A percentile compares a stretch with the other conserved stretches of the same genome.
phyloP scores from a whole-genome alignment of 2,329 filamentous ascomycete species.

The Penicillium nordicum region DNA sequence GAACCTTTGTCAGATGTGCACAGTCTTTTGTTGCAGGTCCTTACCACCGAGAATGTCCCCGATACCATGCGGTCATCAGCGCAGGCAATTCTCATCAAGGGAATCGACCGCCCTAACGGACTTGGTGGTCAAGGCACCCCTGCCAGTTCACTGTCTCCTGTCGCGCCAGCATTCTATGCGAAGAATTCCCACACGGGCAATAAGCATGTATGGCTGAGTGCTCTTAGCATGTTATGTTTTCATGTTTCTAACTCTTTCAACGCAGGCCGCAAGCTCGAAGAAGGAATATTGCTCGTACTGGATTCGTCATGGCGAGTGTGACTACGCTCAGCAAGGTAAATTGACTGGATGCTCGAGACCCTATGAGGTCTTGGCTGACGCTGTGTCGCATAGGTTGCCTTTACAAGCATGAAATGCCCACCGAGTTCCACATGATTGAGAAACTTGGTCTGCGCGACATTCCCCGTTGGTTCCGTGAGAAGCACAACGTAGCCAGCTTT shows the following conservation, averaged over 20 bases:
- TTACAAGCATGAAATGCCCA: conserved; percentile 88
- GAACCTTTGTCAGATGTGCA: conserved; percentile 16
- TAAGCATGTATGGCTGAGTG: not conserved
- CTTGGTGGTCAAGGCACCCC: not conserved
- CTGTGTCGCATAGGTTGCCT: conserved; percentile 59
- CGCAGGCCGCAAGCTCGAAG: conserved; percentile 33
- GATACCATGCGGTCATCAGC: conserved; percentile 21
- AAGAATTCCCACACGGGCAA: not conserved
- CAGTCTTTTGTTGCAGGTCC: conserved; percentile 17
- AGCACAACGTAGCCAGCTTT: conserved; percentile 34
- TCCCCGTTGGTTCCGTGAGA: conserved; percentile 57
- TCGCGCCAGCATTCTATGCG: not conserved
- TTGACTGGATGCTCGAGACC: not conserved
- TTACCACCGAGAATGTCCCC: conserved; percentile 22
- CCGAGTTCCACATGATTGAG: conserved; percentile 61
- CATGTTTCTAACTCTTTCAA: conserved; percentile 6
- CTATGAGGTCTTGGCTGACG: conserved; percentile 1
- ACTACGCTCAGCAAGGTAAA: conserved; percentile 70
- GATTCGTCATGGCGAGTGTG: conserved; percentile 81
- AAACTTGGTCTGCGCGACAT: conserved; percentile 63
- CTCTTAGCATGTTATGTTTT: not conserved
- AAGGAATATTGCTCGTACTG: conserved; percentile 88
- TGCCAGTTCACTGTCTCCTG: not conserved
- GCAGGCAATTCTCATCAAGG: conserved; percentile 12
- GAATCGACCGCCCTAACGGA: not conserved